Evolutionary conservation across 805 yeast genomes (phyloP).

Genomic region (Candida sonorensis): DNA sequence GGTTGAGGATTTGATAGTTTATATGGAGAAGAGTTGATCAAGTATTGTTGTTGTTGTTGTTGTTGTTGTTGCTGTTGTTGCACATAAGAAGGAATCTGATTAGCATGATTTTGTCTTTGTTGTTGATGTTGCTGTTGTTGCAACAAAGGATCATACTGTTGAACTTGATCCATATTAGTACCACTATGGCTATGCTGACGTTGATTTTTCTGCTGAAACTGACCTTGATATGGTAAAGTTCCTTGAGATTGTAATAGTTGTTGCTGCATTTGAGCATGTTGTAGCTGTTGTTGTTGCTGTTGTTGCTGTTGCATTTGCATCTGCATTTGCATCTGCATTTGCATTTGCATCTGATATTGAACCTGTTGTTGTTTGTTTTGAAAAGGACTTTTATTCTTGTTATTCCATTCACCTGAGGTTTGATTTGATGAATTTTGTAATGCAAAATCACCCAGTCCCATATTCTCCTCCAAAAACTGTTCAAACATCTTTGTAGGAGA

Average conservation of each 20-base stretch:
- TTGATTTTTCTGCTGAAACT: too few relatives aligned
- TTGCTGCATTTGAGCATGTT: too few relatives aligned
- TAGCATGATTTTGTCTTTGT: conserved; percentile 4
- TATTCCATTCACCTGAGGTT: conserved; percentile 3
- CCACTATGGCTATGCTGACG: too few relatives aligned
- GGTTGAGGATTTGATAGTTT: conserved; percentile 3
- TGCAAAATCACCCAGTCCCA: too few relatives aligned
- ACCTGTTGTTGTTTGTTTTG: conserved; percentile 5
- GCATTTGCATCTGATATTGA: background rate
- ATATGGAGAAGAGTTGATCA: conserved; percentile 14
- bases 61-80: background rate
- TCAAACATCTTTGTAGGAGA: conserved; percentile 25
- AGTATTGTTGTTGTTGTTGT: background rate
- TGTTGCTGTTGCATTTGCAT: conserved; percentile 1
- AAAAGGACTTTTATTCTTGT: conserved; percentile 7
- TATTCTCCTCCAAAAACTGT: conserved; percentile 14
- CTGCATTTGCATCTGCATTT: too few relatives aligned
- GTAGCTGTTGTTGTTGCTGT: conserved; percentile 2
- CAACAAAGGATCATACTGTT: too few relatives aligned
- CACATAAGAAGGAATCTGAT: background rate
- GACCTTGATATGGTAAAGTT: too few relatives aligned
- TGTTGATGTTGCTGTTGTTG: conserved; percentile 3
- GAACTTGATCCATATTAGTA: too few relatives aligned
- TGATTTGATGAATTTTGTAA: background rate
- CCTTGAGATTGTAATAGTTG: too few relatives aligned